Base-by-base conservation (phyloP, 2,329 filamentous ascomycete species). In the Paecilomyces sp. region DNA sequence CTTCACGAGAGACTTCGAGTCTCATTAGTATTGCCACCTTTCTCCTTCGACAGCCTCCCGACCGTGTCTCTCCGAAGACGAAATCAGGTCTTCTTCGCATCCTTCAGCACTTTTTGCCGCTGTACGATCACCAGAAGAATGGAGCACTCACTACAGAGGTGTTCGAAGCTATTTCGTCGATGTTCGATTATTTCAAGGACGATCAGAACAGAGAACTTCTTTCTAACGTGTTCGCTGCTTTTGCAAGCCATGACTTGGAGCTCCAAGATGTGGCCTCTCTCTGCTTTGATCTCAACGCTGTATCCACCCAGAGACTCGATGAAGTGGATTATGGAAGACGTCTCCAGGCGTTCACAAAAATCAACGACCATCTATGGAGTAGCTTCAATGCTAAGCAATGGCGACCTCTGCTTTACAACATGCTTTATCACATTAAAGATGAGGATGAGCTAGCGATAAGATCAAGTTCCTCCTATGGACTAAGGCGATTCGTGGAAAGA, bases 181-280 rank as follows among this genome's bases (percentile, higher is more conserved):
- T 97, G 34, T 97, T 96, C 70, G 90, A 91, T 58, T 96, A 92
- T 71, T 93, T 97, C 78, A 90, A 87, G 66, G 92, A 97, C 72
- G 83, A 87, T 52, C 78, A 85, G 52, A 95, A 91, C 69, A 84
- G 94, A 58, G 81, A 87, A 62, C 81, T 90, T 0, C 77, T 97
- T 30, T 89, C 89, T 15, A 81, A 86, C 53, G 88, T 96, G 3
- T 77, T 97, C 7, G 74, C 81, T 13, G 87, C 88, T 18, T 86
- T 96, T 61, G 86, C 90, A 1, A 77, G 81, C 7, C 84, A 85
- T 54, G 85, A 91, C 60, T 66, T 81, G 3, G 80, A 83, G 0
- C 77, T 92, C 0, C 70, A 77, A 25, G 81, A 86, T 57, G 81
- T 91, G 60, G 88, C 91, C 1, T 76, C 77, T 5, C 79, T 97